Evolutionary conservation across 208 protist species (phyloP), one percentile per base, ranked within the genome.

Genomic region (Phytomonas serpens): DNA sequence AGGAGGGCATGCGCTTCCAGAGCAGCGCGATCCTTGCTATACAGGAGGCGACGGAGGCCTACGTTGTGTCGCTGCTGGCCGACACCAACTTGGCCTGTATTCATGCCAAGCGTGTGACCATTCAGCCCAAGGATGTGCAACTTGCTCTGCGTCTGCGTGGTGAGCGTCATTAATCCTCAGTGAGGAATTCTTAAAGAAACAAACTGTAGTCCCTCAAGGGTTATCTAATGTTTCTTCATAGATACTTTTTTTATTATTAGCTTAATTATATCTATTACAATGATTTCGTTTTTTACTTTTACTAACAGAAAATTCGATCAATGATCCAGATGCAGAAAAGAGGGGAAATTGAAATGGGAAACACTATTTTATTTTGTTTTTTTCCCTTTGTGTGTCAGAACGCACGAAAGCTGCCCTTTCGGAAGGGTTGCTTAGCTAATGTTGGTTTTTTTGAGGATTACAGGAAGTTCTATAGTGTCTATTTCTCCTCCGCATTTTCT

Each of bases 11-110:
- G 61, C 81, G 93, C 73, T 97, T 96, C 85, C 92, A 97, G 85
- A 80, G 75, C 71, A 78, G 76, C 66, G 93, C 93, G 34, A 75
- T 97, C 67, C 66, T 80, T 40, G 92, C 92, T 38, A 78, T 97
- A 61, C 92, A 98, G 83, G 94, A 97, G 81, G 88, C 93, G 32
- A 85, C 92, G 47, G 95, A 98, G 78, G 72, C 92, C 27, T 98
- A 97, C 78, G 67, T 98, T 32, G 89, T 98, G 69, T 82, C 77
- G 70, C 77, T 98, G 51, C 95, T 98, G 62, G 95, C 96, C 75
- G 94, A 98, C 80, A 92, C 90, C 64, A 94, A 97, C 84, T 80
- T 97, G 67, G 89, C 85, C 69, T 87, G 87, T 66, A 82, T 96
- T 69, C 93, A 97, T 79, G 87, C 89, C 52, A 87, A 90, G 73